Evolutionary conservation across 768 basidiomycete species (phyloP).

Genomic region (Tricholoma hemisulphureum): DNA sequence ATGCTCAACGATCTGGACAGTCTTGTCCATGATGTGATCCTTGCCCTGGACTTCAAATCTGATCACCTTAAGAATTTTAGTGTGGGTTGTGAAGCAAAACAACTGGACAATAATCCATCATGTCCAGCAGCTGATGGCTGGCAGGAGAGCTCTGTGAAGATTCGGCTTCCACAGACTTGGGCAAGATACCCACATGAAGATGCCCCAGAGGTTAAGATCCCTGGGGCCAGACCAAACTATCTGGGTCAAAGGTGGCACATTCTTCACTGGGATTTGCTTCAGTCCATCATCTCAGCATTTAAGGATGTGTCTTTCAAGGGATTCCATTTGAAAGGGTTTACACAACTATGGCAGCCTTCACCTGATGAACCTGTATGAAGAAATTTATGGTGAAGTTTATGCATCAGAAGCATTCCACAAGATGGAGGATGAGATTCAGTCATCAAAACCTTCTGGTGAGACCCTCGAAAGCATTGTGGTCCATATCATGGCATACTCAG

Average conservation of each 20-base stretch:
- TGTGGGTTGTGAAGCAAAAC: not conserved
- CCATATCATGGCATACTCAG: not conserved
- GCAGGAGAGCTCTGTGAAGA: too few species aligned
- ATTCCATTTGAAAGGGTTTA: not conserved
- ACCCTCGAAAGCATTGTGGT: not conserved
- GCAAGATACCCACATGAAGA: too few species aligned
- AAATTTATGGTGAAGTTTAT: slow-evolving; percentile 1
- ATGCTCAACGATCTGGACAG: not conserved
- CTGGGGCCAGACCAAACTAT: too few species aligned
- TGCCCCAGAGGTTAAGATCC: not conserved
- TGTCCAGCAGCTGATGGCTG: too few species aligned
- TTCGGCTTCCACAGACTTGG: too few species aligned
- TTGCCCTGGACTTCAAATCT: not conserved
- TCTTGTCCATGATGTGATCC: not conserved
- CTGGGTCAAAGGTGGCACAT: too few species aligned
- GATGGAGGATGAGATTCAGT: too few species aligned
- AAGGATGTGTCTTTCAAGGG: not conserved
- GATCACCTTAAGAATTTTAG: not conserved
- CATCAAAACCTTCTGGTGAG: not conserved
- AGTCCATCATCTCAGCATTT: not conserved
- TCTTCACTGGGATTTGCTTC: not conserved
- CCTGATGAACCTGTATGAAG: not conserved
- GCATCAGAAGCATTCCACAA: not conserved
- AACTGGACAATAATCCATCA: too few species aligned
- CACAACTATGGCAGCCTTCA: not conserved